Percentiles rank a stretch among this genome's conserved stretches.
Evolutionary conservation across 1,139 yeast species (phyloP).

Genomic region (Suhomyces coccinellae): DNA sequence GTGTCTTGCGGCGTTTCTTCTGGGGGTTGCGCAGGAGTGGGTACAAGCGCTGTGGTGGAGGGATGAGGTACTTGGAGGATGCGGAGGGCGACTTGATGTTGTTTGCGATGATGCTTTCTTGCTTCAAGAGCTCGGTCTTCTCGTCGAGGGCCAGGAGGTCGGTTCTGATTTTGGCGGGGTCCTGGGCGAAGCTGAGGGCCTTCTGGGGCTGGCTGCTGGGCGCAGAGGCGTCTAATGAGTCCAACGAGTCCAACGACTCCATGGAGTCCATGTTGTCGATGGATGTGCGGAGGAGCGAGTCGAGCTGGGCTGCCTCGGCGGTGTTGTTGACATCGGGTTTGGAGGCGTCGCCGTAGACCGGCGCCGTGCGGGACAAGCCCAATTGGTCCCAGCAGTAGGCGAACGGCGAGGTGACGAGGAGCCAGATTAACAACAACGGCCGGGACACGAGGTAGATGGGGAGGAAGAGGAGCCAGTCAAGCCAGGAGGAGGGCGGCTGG

Average conservation of each 20-base stretch:
- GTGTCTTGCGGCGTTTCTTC: conserved; percentile 54
- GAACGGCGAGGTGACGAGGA: conserved; percentile 50
- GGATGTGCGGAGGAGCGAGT: conserved; percentile 6
- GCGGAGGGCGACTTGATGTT: conserved; percentile 59
- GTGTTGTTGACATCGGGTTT: conserved; percentile 3
- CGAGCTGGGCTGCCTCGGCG: conserved; percentile 5
- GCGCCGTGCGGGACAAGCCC: conserved; percentile 13
- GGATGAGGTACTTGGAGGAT: conserved; percentile 48
- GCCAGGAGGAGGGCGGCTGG: not conserved
- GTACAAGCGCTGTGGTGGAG: conserved; percentile 48
- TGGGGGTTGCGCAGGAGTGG: conserved; percentile 47
- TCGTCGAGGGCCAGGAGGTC: conserved; percentile 26
- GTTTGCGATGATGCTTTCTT: conserved; percentile 43
- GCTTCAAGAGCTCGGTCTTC: conserved; percentile 45
- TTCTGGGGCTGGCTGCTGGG: not conserved
- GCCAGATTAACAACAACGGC: conserved; percentile 48
- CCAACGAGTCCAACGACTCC: too few relatives aligned
- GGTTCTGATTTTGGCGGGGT: conserved; percentile 8
- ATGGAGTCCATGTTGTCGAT: not conserved
- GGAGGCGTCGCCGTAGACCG: not conserved
- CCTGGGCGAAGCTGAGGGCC: conserved; percentile 8
- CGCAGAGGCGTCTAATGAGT: not conserved
- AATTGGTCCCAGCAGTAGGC: conserved; percentile 32
- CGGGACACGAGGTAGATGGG: conserved; percentile 45
- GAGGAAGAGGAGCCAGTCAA: conserved; percentile 31